phyloP scores from a whole-genome alignment of 805 yeast species.

The Schwanniomyces yamadae region DNA sequence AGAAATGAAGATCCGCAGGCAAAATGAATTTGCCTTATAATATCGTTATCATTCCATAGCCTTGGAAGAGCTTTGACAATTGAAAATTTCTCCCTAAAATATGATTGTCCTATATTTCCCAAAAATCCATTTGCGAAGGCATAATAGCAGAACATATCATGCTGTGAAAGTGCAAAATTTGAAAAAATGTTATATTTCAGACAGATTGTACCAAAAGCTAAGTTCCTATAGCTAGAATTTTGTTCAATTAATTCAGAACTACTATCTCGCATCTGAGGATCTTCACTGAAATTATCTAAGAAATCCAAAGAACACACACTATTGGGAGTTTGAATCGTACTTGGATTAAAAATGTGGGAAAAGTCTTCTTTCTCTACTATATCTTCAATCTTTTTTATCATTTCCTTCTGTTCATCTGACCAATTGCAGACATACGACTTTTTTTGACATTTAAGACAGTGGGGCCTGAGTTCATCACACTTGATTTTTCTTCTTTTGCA shows the following conservation, averaged over 20 bases:
- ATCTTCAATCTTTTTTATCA: background rate
- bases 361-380: background rate
- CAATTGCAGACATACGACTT: background rate
- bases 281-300: background rate
- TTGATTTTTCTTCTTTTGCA: conserved; percentile 31
- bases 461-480: conserved; percentile 30
- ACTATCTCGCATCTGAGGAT: background rate
- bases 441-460: conserved; percentile 17
- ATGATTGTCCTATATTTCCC: conserved; percentile 1
- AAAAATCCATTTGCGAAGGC: conserved; percentile 1
- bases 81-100: background rate
- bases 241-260: background rate
- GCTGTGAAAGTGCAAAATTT: background rate
- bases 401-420: background rate
- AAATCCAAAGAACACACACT: background rate
- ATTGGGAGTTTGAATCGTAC: background rate
- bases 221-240: background rate
- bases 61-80: background rate
- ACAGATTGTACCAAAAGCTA: background rate
- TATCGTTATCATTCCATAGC: background rate
- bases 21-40: background rate
- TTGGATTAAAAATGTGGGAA: background rate
- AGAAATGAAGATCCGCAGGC: conserved; percentile 1
- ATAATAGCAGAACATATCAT: background rate
- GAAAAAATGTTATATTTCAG: background rate